Evolutionary conservation across 208 protist genomes (phyloP).

Genomic region (Histomonas meleagridis): DNA sequence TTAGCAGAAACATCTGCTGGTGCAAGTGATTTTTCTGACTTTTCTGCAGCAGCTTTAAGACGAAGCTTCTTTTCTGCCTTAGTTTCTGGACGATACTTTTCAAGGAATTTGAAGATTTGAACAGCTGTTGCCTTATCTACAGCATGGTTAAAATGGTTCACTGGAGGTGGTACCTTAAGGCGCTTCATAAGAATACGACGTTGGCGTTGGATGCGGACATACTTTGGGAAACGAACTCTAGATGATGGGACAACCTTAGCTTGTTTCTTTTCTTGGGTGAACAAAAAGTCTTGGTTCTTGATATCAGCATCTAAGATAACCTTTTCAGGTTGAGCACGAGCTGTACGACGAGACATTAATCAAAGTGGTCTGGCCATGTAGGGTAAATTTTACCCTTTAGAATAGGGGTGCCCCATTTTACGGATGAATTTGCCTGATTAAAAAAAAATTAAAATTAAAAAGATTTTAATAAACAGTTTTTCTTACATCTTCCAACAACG

Average conservation of each 20-base stretch:
- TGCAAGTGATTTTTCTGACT: constrained; percentile 46
- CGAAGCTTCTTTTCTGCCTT: constrained; percentile 72
- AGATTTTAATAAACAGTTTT: no score
- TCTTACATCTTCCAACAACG: no score
- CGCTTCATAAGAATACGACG: constrained; percentile 82
- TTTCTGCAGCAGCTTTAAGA: constrained; percentile 69
- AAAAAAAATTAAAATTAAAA: no score
- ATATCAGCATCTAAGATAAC: background rate
- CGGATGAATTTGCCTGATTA: no score
- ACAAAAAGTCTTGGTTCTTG: background rate
- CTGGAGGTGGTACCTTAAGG: constrained; percentile 80
- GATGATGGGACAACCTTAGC: background rate
- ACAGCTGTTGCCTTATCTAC: constrained; percentile 57
- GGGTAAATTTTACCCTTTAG: no score
- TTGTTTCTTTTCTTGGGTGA: background rate
- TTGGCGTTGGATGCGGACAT: constrained; percentile 92
- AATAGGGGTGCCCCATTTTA: no score
- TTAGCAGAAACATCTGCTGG: constrained; percentile 63
- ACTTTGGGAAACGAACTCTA: constrained; percentile 72
- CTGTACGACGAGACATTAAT: no score
- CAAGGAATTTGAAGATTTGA: constrained; percentile 67
- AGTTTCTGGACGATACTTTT: constrained; percentile 72
- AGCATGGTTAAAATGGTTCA: constrained; percentile 75
- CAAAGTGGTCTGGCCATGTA: no score
- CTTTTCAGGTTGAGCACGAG: no score